Base-by-base conservation (phyloP, 169 alveolate species). In the Sarcocystis neurona region DNA sequence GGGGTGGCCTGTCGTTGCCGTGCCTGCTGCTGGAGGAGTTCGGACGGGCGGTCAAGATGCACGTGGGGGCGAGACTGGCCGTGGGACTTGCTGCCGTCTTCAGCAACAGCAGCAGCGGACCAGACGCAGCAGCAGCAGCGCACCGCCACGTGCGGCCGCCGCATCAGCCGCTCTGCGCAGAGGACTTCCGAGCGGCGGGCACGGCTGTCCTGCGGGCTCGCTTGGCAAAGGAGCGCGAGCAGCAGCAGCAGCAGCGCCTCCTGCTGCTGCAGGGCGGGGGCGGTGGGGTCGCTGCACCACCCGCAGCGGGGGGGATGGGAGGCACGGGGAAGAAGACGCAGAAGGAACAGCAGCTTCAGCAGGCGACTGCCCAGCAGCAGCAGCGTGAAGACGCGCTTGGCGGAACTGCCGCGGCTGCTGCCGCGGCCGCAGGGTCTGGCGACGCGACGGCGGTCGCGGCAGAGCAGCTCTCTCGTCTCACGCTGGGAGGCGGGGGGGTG, bases 1-100 rank as follows among this genome's bases (percentile, higher is more conserved):
- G 10, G 77, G 30, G 77, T 0, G 30, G 30, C 43, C 77, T 53
- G 30, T 39, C n/a, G n/a, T 32, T 79, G 30, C 87, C 87, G 5
- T 79, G 87, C 30, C 2, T 79, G 15, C 53, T 79, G 23, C 87
- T 79, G 20, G 63, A 79, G 27, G 87, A 79, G 48, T 53, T 79
- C 75, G n/a, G 87, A 23, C 58, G 18, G 4, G 82, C 82, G 10
- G 58, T 72, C 37, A 56, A 15, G 82, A 12, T 30, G 41, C 82
- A 72, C 56, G 41, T 72, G 12, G 53, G 41, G 56, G 3, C 82
- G 58, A 34, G 82, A 20, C 10, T 39, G 53, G 56, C n/a, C n/a
- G n/a, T n/a, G n/a, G n/a, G n/a, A n/a, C n/a, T n/a, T n/a, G n/a
- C n/a, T n/a, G n/a, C n/a, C n/a, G n/a, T n/a, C n/a, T n/a, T n/a